Percentiles rank a stretch among this genome's conserved stretches.
These are phyloP conservation scores for Fraxinus angustifolia DNA, from an alignment of 305 asterid genomes.

Conservation along the genomic window DNA sequence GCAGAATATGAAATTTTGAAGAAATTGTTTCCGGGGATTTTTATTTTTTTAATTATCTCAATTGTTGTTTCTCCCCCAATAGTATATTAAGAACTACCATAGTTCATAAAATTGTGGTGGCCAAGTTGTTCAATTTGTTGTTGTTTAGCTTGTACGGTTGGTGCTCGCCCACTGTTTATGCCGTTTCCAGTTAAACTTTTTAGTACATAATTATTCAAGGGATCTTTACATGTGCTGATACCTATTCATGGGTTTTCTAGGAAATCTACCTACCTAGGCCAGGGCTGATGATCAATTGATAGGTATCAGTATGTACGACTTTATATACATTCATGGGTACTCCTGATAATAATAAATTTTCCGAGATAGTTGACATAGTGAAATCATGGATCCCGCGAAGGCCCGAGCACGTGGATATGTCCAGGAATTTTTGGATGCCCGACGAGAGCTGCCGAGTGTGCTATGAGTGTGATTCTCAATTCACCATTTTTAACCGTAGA, in stretches of 20 bases:
- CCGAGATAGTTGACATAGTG: slow-evolving; percentile 61
- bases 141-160: neutral
- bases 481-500: slow-evolving; percentile 69
- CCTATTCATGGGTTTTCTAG: slow-evolving; percentile 26
- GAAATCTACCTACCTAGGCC: slow-evolving; percentile 36
- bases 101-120: slow-evolving; percentile 9
- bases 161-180: neutral
- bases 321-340: slow-evolving; percentile 57
- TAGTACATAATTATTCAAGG: neutral
- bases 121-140: slow-evolving; percentile 18
- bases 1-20: slow-evolving; percentile 12
- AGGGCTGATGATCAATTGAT: slow-evolving; percentile 47
- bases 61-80: neutral
- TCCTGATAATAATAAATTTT: slow-evolving; percentile 43
- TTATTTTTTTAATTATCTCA: neutral
- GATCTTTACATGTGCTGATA: slow-evolving; percentile 17
- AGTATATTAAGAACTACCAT: neutral
- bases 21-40: slow-evolving; percentile 10
- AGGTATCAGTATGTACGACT: slow-evolving; percentile 42
- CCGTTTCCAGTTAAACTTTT: slow-evolving; percentile 12
- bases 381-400: slow-evolving; percentile 63
- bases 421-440: slow-evolving; percentile 93
- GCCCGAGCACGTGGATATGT: slow-evolving; percentile 49
- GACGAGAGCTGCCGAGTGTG: slow-evolving; percentile 84
- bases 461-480: slow-evolving; percentile 76